Conservation (phyloP, 2,329 filamentous ascomycete species). For the Aspergillus latus region DNA sequence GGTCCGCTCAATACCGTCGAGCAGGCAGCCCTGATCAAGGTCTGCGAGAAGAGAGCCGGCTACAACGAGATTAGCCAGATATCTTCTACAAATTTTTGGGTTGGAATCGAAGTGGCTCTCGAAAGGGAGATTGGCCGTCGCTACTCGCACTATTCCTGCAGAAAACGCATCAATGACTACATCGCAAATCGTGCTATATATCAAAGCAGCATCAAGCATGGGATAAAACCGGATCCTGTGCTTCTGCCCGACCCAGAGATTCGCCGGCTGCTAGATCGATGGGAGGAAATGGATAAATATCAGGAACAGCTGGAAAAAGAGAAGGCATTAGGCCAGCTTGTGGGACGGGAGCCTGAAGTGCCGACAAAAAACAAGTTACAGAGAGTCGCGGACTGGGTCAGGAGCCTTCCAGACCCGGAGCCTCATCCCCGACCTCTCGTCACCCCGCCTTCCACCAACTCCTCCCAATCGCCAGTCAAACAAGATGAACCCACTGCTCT, state of each 20-base stretch:
- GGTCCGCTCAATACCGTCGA: conserved; percentile 18
- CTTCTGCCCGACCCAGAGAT: conserved; percentile 11
- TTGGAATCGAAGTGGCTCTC: conserved; percentile 19
- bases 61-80: conserved; percentile 17
- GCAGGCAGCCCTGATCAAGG: conserved; percentile 20
- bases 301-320: conserved; percentile 10
- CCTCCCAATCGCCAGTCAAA: background rate
- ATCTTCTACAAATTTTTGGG: conserved; percentile 25
- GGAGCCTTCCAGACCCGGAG: conserved; percentile 9
- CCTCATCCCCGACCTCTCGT: background rate
- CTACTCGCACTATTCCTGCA: conserved; percentile 33
- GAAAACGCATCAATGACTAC: conserved; percentile 24
- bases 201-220: conserved; percentile 10
- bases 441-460: conserved; percentile 6
- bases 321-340: conserved; percentile 4
- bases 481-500: conserved; percentile 6
- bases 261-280: conserved; percentile 11
- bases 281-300: conserved; percentile 20
- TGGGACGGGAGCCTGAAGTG: conserved; percentile 1
- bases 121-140: conserved; percentile 20
- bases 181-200: conserved; percentile 17
- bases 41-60: conserved; percentile 20
- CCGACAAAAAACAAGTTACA: conserved; percentile 10
- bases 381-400: conserved; percentile 15
- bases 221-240: conserved; percentile 4